phyloP scores from a whole-genome alignment of 2,329 filamentous ascomycete species.

The Thielaviopsis euricoi region DNA sequence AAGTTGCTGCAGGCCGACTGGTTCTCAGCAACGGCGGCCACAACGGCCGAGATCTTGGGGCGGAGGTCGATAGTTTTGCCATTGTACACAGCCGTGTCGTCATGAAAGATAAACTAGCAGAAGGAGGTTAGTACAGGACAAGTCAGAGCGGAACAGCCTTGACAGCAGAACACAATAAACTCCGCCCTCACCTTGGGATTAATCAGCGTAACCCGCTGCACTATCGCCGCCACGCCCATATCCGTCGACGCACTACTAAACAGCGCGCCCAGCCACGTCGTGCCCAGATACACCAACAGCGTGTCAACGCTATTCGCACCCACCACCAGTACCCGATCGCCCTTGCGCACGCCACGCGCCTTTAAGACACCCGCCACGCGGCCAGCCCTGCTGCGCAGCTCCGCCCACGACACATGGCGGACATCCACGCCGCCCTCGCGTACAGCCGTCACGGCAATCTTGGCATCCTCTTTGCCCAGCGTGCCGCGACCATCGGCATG shows the following conservation, averaged over 20 bases:
- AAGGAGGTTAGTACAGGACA: slow-evolving; percentile 15
- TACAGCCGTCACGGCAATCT: slow-evolving; percentile 56
- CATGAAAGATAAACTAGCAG: slow-evolving; percentile 54
- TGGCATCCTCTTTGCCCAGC: slow-evolving; percentile 50
- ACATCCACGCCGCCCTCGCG: slow-evolving; percentile 46
- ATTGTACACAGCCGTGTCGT: slow-evolving; percentile 67
- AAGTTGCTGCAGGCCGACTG: slow-evolving; percentile 47
- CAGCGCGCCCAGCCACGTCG: slow-evolving; percentile 52
- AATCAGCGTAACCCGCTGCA: slow-evolving; percentile 61
- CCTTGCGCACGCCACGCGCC: slow-evolving; percentile 46
- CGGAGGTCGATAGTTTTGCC: slow-evolving; percentile 57
- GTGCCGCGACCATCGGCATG: slow-evolving; percentile 29
- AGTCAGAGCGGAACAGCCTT: too few relatives aligned
- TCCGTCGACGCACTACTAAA: slow-evolving; percentile 68
- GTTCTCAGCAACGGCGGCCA: slow-evolving; percentile 47
- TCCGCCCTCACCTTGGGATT: slow-evolving; percentile 42
- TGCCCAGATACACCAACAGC: slow-evolving; percentile 52
- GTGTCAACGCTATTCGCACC: slow-evolving; percentile 63
- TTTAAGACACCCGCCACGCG: slow-evolving; percentile 49
- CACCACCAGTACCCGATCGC: slow-evolving; percentile 62
- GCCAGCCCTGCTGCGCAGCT: slow-evolving; percentile 43
- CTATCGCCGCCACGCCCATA: slow-evolving; percentile 63
- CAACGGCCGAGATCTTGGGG: slow-evolving; percentile 52
- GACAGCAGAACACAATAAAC: too few relatives aligned
- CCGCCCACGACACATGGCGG: slow-evolving; percentile 46